Conservation (phyloP, 352 stramenopile species). For the Globisporangium parvum region DNA sequence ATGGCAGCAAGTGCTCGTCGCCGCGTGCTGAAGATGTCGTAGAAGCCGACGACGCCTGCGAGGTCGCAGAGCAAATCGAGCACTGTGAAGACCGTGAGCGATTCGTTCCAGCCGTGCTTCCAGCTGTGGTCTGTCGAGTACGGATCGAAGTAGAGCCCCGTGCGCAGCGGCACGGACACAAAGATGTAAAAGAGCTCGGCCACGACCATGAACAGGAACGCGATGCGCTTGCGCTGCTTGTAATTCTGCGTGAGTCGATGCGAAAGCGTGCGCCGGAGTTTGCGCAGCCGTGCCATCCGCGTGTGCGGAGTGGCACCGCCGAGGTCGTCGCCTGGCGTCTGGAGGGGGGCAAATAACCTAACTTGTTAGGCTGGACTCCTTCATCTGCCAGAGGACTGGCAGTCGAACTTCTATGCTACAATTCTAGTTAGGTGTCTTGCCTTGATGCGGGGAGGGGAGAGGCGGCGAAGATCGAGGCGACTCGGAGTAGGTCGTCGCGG, state of each 20-base stretch:
- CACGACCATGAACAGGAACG: conserved; percentile 18
- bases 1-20: conserved; percentile 34
- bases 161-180: conserved; percentile 29
- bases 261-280: conserved; percentile 1
- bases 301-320: background rate
- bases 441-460: too few species aligned
- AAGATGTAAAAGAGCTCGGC: conserved; percentile 35
- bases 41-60: conserved; percentile 31
- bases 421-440: too few species aligned
- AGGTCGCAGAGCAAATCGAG: conserved; percentile 50
- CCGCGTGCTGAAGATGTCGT: conserved; percentile 42
- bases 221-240: conserved; percentile 13
- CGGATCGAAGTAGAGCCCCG: conserved; percentile 38
- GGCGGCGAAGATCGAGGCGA: too few species aligned
- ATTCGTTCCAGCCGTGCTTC: conserved; percentile 28
- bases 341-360: too few species aligned
- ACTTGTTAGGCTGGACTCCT: too few species aligned
- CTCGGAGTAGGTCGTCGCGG: too few species aligned
- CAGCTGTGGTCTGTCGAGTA: conserved; percentile 11
- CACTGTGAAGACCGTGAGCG: conserved; percentile 39
- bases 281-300: background rate
- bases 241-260: conserved; percentile 1
- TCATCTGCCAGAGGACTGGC: too few species aligned
- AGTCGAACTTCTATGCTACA: too few species aligned
- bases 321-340: background rate